Conservation (phyloP, 2,329 filamentous ascomycete genomes). For the Mollisia scopiformis region DNA sequence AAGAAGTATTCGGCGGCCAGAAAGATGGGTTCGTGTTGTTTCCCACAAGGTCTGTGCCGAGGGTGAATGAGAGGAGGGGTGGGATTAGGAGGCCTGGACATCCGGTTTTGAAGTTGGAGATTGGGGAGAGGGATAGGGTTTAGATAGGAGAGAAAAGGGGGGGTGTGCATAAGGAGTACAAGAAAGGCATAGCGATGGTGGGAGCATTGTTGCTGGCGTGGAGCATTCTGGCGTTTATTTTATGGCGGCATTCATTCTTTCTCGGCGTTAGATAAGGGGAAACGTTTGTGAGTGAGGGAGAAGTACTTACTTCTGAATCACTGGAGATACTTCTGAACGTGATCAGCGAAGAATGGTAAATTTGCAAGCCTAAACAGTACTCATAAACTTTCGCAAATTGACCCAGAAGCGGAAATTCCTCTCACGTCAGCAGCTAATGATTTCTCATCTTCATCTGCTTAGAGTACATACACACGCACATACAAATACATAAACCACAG, state of each 20-base stretch:
- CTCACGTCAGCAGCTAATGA: neutral
- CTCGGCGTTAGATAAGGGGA: too few relatives aligned
- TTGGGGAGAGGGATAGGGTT: neutral
- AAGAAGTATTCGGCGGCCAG: neutral
- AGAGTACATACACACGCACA: too few relatives aligned
- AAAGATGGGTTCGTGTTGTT: neutral
- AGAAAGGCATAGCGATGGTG: too few relatives aligned
- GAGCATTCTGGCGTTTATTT: too few relatives aligned
- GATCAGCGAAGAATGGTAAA: neutral
- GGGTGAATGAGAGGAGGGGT: neutral
- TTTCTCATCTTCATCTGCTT: neutral
- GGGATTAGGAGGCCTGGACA: neutral
- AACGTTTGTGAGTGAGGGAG: too few relatives aligned
- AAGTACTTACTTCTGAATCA: too few relatives aligned
- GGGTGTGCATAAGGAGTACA: too few relatives aligned
- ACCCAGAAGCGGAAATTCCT: neutral
- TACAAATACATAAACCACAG: too few relatives aligned
- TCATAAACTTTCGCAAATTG: neutral
- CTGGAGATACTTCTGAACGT: neutral
- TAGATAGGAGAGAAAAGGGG: too few relatives aligned
- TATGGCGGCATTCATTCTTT: too few relatives aligned
- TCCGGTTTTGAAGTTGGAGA: neutral
- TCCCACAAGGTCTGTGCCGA: neutral
- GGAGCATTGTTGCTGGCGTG: too few relatives aligned
- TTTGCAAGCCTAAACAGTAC: neutral